These are phyloP conservation scores for Graphiopsis chlorocephala DNA, from an alignment of 2,329 filamentous ascomycete species.

Conservation along the genomic window DNA sequence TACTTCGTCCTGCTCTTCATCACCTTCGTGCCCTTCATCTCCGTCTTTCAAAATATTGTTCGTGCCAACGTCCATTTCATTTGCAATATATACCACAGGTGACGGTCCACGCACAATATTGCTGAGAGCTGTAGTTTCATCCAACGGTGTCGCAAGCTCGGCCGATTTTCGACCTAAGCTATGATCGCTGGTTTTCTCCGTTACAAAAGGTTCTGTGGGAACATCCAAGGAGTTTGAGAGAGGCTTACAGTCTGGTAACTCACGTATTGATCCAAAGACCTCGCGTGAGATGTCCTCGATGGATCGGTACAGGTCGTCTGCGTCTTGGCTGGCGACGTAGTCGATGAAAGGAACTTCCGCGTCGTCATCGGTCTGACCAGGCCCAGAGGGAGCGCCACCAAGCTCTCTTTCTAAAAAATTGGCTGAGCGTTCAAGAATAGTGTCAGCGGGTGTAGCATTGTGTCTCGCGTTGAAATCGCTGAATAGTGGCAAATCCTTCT, in stretches of 20 bases:
- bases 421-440: neutral
- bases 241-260: conserved; percentile 25
- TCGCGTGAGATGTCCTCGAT: conserved; percentile 20
- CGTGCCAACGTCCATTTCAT: neutral
- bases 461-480: conserved; percentile 5
- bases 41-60: neutral
- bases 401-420: conserved; percentile 22
- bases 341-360: neutral
- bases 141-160: conserved; percentile 1
- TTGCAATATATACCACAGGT: neutral
- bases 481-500: conserved; percentile 2
- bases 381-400: conserved; percentile 14
- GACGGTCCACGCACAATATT: neutral
- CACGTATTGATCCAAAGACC: conserved; percentile 21
- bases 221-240: neutral
- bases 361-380: conserved; percentile 12
- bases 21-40: neutral
- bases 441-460: neutral
- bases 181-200: conserved; percentile 16
- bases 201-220: conserved; percentile 17
- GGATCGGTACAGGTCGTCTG: conserved; percentile 19
- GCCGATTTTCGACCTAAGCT: conserved; percentile 5
- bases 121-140: conserved; percentile 10
- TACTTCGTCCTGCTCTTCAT: neutral
- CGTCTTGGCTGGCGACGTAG: conserved; percentile 13